Conservation (phyloP, 371 early-diverging fungal species). For the Actinomucor elegans region DNA sequence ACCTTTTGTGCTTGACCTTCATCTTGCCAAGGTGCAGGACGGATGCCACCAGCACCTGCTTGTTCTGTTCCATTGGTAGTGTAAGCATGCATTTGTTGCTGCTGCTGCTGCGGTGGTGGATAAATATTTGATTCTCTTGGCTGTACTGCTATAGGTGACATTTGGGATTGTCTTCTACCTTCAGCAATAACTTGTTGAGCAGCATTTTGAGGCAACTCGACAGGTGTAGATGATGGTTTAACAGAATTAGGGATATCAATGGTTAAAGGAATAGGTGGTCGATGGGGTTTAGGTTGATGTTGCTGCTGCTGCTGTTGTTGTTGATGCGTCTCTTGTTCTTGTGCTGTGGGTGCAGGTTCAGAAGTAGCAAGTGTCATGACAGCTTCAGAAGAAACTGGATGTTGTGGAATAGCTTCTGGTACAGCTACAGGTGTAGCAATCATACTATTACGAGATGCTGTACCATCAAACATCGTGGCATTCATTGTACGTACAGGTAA, state of each 20-base stretch:
- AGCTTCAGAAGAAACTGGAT: constrained; percentile 1
- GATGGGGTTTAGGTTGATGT: constrained; percentile 25
- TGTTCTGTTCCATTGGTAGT: background rate
- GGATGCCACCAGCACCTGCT: constrained; percentile 13
- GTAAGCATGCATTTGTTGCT: constrained; percentile 2
- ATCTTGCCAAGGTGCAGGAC: constrained; percentile 28
- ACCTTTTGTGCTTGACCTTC: background rate
- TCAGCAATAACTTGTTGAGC: constrained; percentile 36
- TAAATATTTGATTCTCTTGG: background rate
- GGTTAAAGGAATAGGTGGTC: constrained; percentile 32
- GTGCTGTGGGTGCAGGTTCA: background rate
- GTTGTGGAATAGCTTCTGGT: background rate
- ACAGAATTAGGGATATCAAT: constrained; percentile 44
- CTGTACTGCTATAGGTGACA: constrained; percentile 18
- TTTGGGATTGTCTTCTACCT: constrained; percentile 29
- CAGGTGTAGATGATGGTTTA: constrained; percentile 4
- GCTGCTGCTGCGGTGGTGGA: background rate
- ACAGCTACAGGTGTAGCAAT: background rate
- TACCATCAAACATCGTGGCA: constrained; percentile 26
- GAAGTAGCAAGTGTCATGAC: background rate
- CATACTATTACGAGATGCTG: constrained; percentile 5
- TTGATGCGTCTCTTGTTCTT: background rate
- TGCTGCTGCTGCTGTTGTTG: no score
- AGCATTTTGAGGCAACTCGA: constrained; percentile 15
- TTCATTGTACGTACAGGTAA: constrained; percentile 39